Evolutionary conservation across 331 rosid species (phyloP), one percentile per base, ranked within the genome.

Genomic region (Arachis monticola): DNA sequence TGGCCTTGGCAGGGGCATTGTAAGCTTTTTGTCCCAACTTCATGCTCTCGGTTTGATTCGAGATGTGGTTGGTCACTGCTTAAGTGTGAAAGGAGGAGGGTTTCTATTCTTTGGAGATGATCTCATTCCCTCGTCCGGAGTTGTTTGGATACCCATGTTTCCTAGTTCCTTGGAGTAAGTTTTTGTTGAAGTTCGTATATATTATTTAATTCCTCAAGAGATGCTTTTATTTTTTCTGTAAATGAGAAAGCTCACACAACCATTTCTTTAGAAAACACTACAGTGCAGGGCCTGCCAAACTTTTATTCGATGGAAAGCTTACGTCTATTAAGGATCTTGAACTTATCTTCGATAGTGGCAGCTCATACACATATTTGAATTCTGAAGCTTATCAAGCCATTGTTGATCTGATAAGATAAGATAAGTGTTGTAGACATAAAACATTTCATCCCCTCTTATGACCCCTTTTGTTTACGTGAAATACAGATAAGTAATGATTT

Each of bases 331-430:
- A 92, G 78, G 88, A 76, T 67, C 90, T 92, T 51, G 67, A 72
- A 7, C 74, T 90, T 31, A 73, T 86, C 58, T 92, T 94, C 45
- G 99, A 92, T 77, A 94, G 97, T 69, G 96, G 99, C 48, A 92
- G 97, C 85, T 92, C 99, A 45, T 94, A 92, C 84, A 86, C 96
- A n/a, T 94, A 94, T 76, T 86, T 94, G 77, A 92, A 77, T 75
- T 77, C 95, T 74, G 51, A 83, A 81, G 85, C 89, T 72, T 92
- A 94, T 50, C 68, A 76, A 51, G 76, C 86, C 35, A 11, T 87
- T 58, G 83, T 88, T 79, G 82, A 87, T 80, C 73, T 85, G 96
- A 97, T 94, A 77, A 80, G 68, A 41, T 70, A 8, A 31, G 74
- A 69, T 45, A 46, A 67, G 47, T 60, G 53, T n/a, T 67, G 40